Evolutionary conservation across 1,284 basidiomycete genomes (phyloP).

Genomic region (Rhizoctonia solani): DNA sequence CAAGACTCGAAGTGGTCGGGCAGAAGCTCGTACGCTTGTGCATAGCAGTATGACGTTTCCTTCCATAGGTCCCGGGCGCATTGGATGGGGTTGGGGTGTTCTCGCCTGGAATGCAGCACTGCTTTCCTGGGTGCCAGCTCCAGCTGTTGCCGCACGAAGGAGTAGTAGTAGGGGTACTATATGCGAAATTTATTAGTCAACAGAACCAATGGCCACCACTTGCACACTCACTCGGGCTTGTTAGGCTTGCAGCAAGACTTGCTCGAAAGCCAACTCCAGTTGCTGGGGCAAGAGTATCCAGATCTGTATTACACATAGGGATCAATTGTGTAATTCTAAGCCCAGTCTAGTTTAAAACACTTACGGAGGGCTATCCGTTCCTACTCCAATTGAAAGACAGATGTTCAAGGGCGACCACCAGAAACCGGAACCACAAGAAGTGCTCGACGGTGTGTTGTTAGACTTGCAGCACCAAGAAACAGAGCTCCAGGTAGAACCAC

Average conservation of each 20-base stretch:
- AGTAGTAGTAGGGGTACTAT: neutral
- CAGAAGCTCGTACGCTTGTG: constrained; percentile 50
- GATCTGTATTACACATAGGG: constrained; percentile 9
- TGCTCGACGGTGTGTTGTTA: neutral
- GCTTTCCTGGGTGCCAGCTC: constrained; percentile 28
- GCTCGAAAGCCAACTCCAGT: constrained; percentile 24
- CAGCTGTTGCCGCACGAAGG: constrained; percentile 20
- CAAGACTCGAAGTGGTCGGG: constrained; percentile 63
- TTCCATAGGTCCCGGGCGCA: neutral
- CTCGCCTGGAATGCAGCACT: constrained; percentile 18
- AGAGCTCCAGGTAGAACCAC: neutral
- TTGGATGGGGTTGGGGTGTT: constrained; percentile 31
- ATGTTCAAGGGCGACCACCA: constrained; percentile 20
- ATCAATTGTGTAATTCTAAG: neutral
- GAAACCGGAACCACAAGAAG: constrained; percentile 16
- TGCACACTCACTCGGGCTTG: neutral
- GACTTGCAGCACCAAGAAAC: constrained; percentile 21
- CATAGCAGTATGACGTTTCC: constrained; percentile 12
- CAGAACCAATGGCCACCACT: neutral
- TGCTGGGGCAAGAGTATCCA: constrained; percentile 13
- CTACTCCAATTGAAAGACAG: constrained; percentile 26
- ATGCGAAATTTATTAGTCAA: neutral
- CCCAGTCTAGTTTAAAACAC: neutral
- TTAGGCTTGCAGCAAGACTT: constrained; percentile 28
- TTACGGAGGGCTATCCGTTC: constrained; percentile 2